Conservation (phyloP, 164 flowering plant species). For the Euptelea pleiosperma region DNA sequence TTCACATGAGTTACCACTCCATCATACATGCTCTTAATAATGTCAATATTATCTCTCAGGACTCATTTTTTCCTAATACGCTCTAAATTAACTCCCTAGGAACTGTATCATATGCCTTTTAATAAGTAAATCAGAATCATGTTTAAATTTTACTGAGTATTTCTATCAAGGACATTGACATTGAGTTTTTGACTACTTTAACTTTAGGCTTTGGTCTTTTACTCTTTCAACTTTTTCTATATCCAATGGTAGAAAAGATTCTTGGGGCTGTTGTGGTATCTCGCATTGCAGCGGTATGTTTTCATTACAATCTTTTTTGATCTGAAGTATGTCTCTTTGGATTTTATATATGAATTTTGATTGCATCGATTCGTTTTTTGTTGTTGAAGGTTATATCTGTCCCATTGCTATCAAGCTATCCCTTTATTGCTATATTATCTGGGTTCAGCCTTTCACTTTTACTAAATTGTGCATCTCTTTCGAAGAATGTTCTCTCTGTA, state of each 20-base stretch:
- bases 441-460: conserved; percentile 41
- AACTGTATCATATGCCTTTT: no score
- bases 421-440: conserved; percentile 50
- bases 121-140: no score
- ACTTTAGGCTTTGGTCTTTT: conserved; percentile 46
- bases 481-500: conserved; percentile 60
- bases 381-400: conserved; percentile 41
- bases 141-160: neutral
- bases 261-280: conserved; percentile 43
- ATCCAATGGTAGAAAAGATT: conserved; percentile 40
- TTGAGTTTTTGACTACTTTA: neutral
- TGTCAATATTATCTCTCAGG: no score
- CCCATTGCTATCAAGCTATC: conserved; percentile 57
- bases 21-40: no score
- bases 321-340: neutral
- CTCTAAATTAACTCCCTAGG: no score
- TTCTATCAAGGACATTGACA: no score
- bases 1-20: no score
- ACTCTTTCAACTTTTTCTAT: conserved; percentile 46
- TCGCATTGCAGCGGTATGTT: conserved; percentile 55
- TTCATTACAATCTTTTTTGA: neutral
- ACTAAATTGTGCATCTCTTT: conserved; percentile 49
- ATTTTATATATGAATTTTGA: neutral
- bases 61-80: no score
- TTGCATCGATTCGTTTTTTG: neutral